These are phyloP conservation scores for Penicillium sp. DNA, from an alignment of 2,329 filamentous ascomycete species.

Conservation along the genomic window DNA sequence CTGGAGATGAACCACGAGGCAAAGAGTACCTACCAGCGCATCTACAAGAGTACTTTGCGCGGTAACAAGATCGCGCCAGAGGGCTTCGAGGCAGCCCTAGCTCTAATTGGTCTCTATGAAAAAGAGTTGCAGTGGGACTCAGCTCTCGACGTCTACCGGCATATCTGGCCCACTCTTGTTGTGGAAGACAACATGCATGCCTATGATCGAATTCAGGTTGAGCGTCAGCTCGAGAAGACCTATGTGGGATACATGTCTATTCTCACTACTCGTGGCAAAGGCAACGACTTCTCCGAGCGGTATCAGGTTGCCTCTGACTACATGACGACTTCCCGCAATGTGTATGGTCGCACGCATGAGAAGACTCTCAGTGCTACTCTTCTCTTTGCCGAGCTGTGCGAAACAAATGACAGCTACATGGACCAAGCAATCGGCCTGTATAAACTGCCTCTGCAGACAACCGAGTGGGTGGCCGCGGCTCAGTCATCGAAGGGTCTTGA, in stretches of 20 bases:
- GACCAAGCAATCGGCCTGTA: slow-evolving; percentile 46
- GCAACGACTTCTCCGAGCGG: slow-evolving; percentile 40
- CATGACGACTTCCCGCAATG: slow-evolving; percentile 42
- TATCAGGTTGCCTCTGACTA: slow-evolving; percentile 48
- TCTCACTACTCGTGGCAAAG: slow-evolving; percentile 41
- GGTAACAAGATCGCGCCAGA: slow-evolving; percentile 32
- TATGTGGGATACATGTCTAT: slow-evolving; percentile 46
- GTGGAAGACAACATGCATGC: slow-evolving; percentile 38
- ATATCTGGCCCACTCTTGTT: slow-evolving; percentile 46
- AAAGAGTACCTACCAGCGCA: slow-evolving; percentile 43
- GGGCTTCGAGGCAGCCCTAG: slow-evolving; percentile 44
- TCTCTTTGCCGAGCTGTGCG: slow-evolving; percentile 44
- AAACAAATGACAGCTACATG: slow-evolving; percentile 40
- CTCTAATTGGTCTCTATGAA: slow-evolving; percentile 44
- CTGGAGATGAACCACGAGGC: slow-evolving; percentile 32
- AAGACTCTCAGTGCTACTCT: slow-evolving; percentile 38
- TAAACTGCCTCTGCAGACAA: slow-evolving; percentile 42
- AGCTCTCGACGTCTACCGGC: slow-evolving; percentile 43
- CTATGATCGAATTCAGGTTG: slow-evolving; percentile 34
- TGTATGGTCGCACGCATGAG: slow-evolving; percentile 33
- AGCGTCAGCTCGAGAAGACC: slow-evolving; percentile 43
- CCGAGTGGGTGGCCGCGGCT: slow-evolving; percentile 33
- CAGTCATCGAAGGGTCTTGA: slow-evolving; percentile 26
- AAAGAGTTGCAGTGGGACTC: slow-evolving; percentile 43
- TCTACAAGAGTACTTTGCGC: slow-evolving; percentile 36